Percentiles rank a stretch among this genome's conserved stretches.
These are phyloP conservation scores for Yarrowia osloensis DNA, from an alignment of 805 yeast species.

Conservation along the genomic window DNA sequence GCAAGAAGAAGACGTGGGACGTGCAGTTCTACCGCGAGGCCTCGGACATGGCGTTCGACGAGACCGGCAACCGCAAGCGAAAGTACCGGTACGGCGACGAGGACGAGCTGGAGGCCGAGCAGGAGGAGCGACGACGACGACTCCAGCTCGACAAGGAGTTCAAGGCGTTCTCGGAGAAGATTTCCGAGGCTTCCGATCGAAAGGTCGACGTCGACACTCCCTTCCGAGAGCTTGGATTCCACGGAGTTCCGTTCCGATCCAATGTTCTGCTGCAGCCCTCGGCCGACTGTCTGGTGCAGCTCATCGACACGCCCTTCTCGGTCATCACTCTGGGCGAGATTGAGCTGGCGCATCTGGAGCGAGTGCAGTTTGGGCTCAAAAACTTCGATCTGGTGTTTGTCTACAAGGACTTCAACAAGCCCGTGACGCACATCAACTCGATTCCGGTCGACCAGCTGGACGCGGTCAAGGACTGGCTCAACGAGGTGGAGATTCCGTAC, in stretches of 20 bases:
- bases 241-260: slow-evolving; percentile 95
- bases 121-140: slow-evolving; percentile 93
- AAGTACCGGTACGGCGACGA: slow-evolving; percentile 91
- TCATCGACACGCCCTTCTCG: slow-evolving; percentile 91
- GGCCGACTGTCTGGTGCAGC: slow-evolving; percentile 91
- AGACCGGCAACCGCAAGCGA: slow-evolving; percentile 92
- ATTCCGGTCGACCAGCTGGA: slow-evolving; percentile 91
- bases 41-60: slow-evolving; percentile 92
- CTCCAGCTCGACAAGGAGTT: slow-evolving; percentile 90
- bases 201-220: slow-evolving; percentile 88
- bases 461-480: slow-evolving; percentile 92
- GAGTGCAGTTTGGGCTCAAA: slow-evolving; percentile 95
- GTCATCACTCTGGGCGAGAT: slow-evolving; percentile 89
- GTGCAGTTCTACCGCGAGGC: slow-evolving; percentile 97
- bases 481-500: slow-evolving; percentile 95
- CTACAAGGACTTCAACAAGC: slow-evolving; percentile 82
- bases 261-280: slow-evolving; percentile 96
- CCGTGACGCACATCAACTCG: slow-evolving; percentile 91
- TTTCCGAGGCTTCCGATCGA: slow-evolving; percentile 85
- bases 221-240: slow-evolving; percentile 93
- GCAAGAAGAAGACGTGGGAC: slow-evolving; percentile 92
- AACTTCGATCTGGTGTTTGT: slow-evolving; percentile 97
- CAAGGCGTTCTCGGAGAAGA: slow-evolving; percentile 82
- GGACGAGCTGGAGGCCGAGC: slow-evolving; percentile 97
- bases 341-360: slow-evolving; percentile 92